Conservation (phyloP, 225 moss, liverwort and hornwort genomes). For the Climacium dendroides region DNA sequence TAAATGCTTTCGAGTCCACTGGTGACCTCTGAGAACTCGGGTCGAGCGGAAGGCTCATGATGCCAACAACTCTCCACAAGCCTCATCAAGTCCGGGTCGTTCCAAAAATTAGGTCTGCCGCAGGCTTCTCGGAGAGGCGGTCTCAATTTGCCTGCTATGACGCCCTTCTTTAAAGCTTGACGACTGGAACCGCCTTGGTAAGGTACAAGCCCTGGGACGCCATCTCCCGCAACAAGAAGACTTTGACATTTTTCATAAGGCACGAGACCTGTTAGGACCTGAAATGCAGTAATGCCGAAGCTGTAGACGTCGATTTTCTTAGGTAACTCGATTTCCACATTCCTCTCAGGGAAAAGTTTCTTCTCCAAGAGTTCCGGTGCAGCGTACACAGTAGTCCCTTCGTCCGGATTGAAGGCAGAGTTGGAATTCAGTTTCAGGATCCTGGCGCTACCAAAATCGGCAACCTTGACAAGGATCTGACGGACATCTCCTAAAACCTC, state of each 20-base stretch:
- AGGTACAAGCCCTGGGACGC: neutral
- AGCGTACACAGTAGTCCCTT: neutral
- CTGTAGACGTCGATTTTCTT: conserved; percentile 2
- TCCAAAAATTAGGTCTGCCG: neutral
- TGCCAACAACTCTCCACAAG: conserved; percentile 11
- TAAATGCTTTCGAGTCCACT: neutral
- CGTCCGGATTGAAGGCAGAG: neutral
- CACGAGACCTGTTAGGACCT: neutral
- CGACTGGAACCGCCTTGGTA: neutral
- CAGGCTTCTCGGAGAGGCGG: conserved; percentile 4
- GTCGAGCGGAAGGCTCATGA: neutral
- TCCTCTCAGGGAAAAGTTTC: neutral
- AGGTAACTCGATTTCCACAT: neutral
- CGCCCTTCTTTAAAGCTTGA: neutral
- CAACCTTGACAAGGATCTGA: conserved; percentile 9
- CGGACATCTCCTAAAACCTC: neutral
- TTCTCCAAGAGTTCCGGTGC: conserved; percentile 5
- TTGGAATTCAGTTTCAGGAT: neutral
- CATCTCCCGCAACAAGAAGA: neutral
- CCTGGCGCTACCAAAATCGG: conserved; percentile 8
- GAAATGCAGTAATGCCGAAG: neutral
- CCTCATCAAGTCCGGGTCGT: neutral
- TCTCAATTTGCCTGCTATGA: neutral
- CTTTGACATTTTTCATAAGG: neutral
- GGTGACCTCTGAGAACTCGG: neutral